Base-by-base conservation (phyloP, 2,329 filamentous ascomycete genomes). In the Tolypocladium paradoxum region DNA sequence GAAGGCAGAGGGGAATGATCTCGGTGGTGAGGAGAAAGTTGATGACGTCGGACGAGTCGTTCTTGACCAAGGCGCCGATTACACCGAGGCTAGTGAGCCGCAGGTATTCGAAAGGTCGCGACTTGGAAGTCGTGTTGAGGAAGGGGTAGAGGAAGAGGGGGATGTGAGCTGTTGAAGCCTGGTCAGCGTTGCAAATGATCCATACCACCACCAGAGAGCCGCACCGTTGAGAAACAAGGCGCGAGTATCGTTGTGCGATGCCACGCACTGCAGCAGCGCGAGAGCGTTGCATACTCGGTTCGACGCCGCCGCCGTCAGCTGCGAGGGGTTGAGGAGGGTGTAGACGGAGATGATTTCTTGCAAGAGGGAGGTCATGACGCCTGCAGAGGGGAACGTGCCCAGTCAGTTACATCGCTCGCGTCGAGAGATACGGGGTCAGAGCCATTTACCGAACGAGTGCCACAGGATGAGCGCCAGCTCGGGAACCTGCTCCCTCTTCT, bases 301-400 rank as follows among this genome's bases (percentile, higher is more conserved):
- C 4, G 89, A 95, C 18, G 93, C 92, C n/a, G 93, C 91, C 3
- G 93, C 93, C 8, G 93, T 99, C 63, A 99, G 82, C 73, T 97
- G 92, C 49, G 90, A 96, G 6, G 93, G 93, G 69, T 96, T 99
- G 62, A 99, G 82, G 5, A 99, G 82, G 31, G 90, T 95, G 68
- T 99, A 99, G 53, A 99, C 93, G 12, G 92, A 96, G 66, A 99
- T 99, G 68, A 99, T 99, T 73, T 99, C 93, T 70, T 97, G 92
- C 35, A 97, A 81, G 27, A 99, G 78, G 52, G 90, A 95, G 47
- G 93, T 96, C 93, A 99, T 99, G 65, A 99, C 93, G 64, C 91
- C 90, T 96, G 60, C 9, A 33, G 43, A 47, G 14, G 27, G 18
- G 11, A 18, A 14, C 16, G 18, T 33, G 27, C 11, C 43, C 18